phyloP scores from a whole-genome alignment of 331 rosid genomes.

The Ulmus americana region DNA sequence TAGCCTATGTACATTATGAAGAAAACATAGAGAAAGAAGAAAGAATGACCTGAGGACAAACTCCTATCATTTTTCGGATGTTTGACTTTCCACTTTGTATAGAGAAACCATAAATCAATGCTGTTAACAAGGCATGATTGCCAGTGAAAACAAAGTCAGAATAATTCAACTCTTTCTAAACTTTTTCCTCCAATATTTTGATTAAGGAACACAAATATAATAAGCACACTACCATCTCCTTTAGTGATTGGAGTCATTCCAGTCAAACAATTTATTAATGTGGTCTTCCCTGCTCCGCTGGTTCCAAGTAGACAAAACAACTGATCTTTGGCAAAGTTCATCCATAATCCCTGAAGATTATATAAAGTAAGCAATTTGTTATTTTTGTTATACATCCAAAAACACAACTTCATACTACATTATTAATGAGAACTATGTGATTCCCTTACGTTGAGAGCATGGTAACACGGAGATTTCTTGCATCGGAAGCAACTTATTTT shows the following conservation, averaged over 20 bases:
- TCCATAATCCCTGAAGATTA: constrained; percentile 72
- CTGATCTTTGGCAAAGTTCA: constrained; percentile 72
- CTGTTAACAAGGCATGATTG: constrained; percentile 42
- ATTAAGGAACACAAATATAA: constrained; percentile 9
- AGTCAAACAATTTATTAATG: constrained; percentile 77
- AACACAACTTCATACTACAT: constrained; percentile 8
- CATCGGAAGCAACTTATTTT: constrained; percentile 46
- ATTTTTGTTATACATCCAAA: background rate
- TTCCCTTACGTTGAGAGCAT: constrained; percentile 81
- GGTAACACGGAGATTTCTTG: constrained; percentile 47
- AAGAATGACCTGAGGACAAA: constrained; percentile 73
- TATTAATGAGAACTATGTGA: constrained; percentile 21
- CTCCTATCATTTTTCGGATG: constrained; percentile 62
- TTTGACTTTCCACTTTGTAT: constrained; percentile 66
- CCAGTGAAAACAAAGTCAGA: background rate
- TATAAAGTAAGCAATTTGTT: constrained; percentile 17
- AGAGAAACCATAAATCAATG: constrained; percentile 67
- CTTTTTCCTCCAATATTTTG: no score
- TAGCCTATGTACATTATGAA: no score
- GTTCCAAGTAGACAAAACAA: constrained; percentile 90
- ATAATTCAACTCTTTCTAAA: background rate
- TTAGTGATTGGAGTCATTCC: constrained; percentile 64
- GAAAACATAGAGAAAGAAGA: background rate
- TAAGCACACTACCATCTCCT: constrained; percentile 59
- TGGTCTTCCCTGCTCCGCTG: constrained; percentile 92